Percentiles rank a stretch among this genome's conserved stretches.
Evolutionary conservation across 768 basidiomycete genomes (phyloP).

Genomic region (Termitomyces sp.): DNA sequence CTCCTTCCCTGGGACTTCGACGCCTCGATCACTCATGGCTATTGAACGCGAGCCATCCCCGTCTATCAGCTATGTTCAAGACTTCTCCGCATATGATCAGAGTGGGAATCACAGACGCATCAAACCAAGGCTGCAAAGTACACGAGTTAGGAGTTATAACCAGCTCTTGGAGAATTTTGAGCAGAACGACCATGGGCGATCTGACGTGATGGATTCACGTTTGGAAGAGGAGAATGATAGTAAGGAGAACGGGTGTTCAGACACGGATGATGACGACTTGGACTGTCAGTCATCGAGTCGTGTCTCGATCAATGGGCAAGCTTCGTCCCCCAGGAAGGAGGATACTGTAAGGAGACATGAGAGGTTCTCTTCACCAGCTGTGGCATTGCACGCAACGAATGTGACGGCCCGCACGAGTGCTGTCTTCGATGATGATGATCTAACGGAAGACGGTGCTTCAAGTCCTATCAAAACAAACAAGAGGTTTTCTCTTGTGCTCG

Average conservation of each 20-base stretch:
- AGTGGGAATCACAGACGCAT: conserved; percentile 19
- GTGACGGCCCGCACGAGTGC: conserved; percentile 57
- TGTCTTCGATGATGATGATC: conserved; percentile 14
- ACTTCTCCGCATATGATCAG: conserved; percentile 10
- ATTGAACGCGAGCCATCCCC: conserved; percentile 28
- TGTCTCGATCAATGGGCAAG: conserved; percentile 6
- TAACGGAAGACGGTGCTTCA: conserved; percentile 16
- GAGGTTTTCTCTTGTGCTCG: conserved; percentile 59
- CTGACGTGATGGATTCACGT: conserved; percentile 14
- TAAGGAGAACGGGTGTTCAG: background rate
- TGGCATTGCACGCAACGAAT: conserved; percentile 69
- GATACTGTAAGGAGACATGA: conserved; percentile 59
- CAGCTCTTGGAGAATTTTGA: conserved; percentile 66
- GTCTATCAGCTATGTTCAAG: conserved; percentile 13
- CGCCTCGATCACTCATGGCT: conserved; percentile 48
- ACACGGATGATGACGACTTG: background rate
- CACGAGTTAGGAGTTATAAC: conserved; percentile 61
- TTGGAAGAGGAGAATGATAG: conserved; percentile 15
- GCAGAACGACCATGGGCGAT: conserved; percentile 23
- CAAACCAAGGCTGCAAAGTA: conserved; percentile 30
- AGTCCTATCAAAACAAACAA: conserved; percentile 29
- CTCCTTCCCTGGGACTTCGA: conserved; percentile 35
- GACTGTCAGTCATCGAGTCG: background rate
- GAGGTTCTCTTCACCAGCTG: conserved; percentile 74
- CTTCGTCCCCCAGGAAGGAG: conserved; percentile 40